Evolutionary conservation across 2,329 filamentous ascomycete genomes (phyloP), one percentile per base, ranked within the genome.

Genomic region (Purpureocillium lavendulum): DNA sequence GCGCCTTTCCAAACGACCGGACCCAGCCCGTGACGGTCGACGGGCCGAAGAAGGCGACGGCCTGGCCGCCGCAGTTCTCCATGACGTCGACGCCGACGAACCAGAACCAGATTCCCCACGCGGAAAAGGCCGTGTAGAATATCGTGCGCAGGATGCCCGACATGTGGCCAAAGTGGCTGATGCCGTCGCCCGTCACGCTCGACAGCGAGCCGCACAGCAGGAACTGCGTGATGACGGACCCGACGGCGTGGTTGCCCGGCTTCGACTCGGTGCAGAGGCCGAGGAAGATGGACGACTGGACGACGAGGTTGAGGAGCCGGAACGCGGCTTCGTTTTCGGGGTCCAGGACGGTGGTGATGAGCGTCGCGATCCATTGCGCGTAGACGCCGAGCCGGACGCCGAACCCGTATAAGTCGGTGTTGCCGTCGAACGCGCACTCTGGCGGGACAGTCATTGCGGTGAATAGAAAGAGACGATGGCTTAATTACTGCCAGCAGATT

Each of bases 261-360:
- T n/a, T 26, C 21, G 52, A 50, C 37, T 51, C 41, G 30, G 38
- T 50, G 40, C 53, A 56, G 7, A 54, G 52, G 29, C 56, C 56
- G 33, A 54, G 45, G 26, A 50, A 50, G 33, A 56, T 49, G 36
- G 49, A 46, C 13, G 48, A 48, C 41, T 53, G 47, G 43, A 57
- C 52, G 43, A 57, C 53, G 41, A 54, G 50, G 33, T 57, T 56
- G 43, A 56, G 49, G 35, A 55, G 50, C 39, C 50, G 49, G 18
- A 50, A 43, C 24, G 40, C 40, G 40, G 35, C 30, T 38, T 51
- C 51, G 36, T 46, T 45, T 17, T 35, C 35, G 26, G 45, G 43
- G 12, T 49, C 49, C 28, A 54, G 51, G 35, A 53, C 37, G 14
- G 50, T 52, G 2, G 47, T 38, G 29, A 53, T 40, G 29, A 52